Evolutionary conservation across 2,329 filamentous ascomycete species (phyloP).

Genomic region (Fusarium drepaniforme): DNA sequence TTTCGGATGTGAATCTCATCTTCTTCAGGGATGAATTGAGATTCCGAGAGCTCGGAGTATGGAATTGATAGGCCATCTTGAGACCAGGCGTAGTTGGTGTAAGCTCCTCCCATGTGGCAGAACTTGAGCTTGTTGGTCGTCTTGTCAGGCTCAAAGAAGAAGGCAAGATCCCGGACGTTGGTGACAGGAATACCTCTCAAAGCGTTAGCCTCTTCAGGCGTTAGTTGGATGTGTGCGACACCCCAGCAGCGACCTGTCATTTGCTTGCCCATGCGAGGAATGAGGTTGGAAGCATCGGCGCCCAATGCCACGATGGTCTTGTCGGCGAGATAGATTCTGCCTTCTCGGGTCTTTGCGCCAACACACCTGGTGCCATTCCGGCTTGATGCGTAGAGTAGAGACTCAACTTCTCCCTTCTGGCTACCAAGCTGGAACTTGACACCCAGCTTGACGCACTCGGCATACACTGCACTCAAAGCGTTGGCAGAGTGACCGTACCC

Average conservation of each 20-base stretch:
- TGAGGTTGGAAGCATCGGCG: constrained; percentile 16
- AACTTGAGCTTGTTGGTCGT: constrained; percentile 31
- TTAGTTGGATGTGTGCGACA: constrained; percentile 28
- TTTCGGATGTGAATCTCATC: constrained; percentile 23
- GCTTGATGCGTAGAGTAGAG: constrained; percentile 15
- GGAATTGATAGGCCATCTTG: constrained; percentile 27
- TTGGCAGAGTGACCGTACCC: constrained; percentile 27
- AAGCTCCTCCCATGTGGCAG: constrained; percentile 32
- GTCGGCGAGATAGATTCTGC: constrained; percentile 20
- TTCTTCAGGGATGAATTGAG: constrained; percentile 31
- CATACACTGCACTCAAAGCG: constrained; percentile 24
- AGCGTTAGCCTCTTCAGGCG: constrained; percentile 13
- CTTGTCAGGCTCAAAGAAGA: constrained; percentile 28
- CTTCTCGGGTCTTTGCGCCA: constrained; percentile 15
- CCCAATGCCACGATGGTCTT: constrained; percentile 24
- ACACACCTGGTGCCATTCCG: constrained; percentile 19
- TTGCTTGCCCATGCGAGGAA: constrained; percentile 25
- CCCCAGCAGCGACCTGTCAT: constrained; percentile 31
- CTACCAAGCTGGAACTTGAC: constrained; percentile 22
- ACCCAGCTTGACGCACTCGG: constrained; percentile 22
- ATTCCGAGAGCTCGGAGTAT: neutral
- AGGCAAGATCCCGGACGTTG: constrained; percentile 28
- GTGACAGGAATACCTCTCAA: constrained; percentile 29
- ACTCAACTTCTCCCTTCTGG: constrained; percentile 24
- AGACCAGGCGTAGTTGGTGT: constrained; percentile 27